A percentile compares a stretch with the other conserved stretches of the same genome.
Conservation (phyloP, 1,284 basidiomycete genomes). For the Phellopilus nigrolimitatus region DNA sequence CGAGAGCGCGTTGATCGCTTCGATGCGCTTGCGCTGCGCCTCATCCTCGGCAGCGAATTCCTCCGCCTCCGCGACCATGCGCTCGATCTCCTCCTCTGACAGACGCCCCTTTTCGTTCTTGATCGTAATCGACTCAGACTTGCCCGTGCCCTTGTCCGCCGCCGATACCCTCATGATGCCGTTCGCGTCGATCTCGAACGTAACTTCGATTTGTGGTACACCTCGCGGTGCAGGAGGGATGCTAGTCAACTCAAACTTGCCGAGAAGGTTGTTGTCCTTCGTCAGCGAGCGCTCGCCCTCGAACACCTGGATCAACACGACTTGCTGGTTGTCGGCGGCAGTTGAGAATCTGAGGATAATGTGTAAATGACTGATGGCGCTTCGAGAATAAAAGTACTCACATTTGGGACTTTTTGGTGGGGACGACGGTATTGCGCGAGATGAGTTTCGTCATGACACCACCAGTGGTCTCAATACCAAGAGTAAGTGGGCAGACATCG, state of each 20-base stretch:
- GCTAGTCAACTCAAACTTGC: constrained; percentile 90
- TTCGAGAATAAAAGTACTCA: constrained; percentile 31
- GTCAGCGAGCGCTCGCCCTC: constrained; percentile 95
- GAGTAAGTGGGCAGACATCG: constrained; percentile 90
- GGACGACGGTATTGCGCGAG: constrained; percentile 95
- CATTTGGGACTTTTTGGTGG: constrained; percentile 97
- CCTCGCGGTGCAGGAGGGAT: constrained; percentile 95
- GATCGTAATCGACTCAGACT: constrained; percentile 85
- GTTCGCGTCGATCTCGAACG: constrained; percentile 92
- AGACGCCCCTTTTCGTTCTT: constrained; percentile 86
- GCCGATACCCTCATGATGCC: constrained; percentile 89
- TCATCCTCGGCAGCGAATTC: constrained; percentile 86
- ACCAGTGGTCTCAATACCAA: constrained; percentile 98
- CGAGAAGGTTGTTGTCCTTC: constrained; percentile 97
- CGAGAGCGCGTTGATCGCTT: constrained; percentile 77
- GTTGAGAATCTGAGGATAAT: constrained; percentile 75
- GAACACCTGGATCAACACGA: constrained; percentile 86
- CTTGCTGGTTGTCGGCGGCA: constrained; percentile 91
- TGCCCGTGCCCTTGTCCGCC: constrained; percentile 90
- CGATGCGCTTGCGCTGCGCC: constrained; percentile 82
- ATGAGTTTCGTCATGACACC: constrained; percentile 99
- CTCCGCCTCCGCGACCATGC: constrained; percentile 91
- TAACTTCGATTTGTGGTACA: constrained; percentile 92
- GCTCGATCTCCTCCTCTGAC: constrained; percentile 82
- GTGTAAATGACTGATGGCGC: not conserved